Percentiles rank a stretch among this genome's conserved stretches.
Evolutionary conservation across 306 rosid species (phyloP).

Genomic region (Vicia sativa): DNA sequence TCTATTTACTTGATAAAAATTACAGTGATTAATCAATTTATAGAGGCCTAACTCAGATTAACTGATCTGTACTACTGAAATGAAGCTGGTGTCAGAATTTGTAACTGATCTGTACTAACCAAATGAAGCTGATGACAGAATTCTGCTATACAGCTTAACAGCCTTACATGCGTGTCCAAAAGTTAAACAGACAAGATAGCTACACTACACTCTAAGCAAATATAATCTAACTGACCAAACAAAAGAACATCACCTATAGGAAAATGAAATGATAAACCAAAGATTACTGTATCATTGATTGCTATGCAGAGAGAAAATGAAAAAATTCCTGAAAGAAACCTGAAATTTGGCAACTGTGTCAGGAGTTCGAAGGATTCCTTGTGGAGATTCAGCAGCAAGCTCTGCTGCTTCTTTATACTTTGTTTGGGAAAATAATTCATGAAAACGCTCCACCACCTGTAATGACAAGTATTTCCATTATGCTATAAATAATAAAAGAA

Average conservation of each 20-base stretch:
- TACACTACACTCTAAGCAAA: background rate
- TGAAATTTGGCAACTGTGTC: constrained; percentile 99
- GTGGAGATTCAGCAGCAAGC: constrained; percentile 99
- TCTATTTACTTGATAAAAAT: constrained; percentile 6
- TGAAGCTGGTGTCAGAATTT: background rate
- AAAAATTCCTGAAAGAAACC: constrained; percentile 49
- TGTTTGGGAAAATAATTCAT: constrained; percentile 96
- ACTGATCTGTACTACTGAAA: constrained; percentile 5
- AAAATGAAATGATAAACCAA: constrained; percentile 12
- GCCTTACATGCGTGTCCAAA: background rate
- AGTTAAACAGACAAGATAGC: background rate
- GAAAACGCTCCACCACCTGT: constrained; percentile 98
- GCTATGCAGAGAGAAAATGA: constrained; percentile 15
- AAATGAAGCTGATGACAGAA: background rate
- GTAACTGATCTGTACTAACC: background rate
- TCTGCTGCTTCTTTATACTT: constrained; percentile 99
- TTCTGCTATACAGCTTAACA: constrained; percentile 10
- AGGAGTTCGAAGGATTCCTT: constrained; percentile 96
- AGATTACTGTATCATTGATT: background rate
- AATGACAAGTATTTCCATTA: constrained; percentile 35
- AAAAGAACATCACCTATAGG: constrained; percentile 3
- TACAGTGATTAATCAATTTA: constrained; percentile 5
- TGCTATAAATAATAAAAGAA: constrained; percentile 32
- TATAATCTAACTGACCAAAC: constrained; percentile 6
- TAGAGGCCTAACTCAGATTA: constrained; percentile 13